Evolutionary conservation across 2,329 filamentous ascomycete species (phyloP).

Genomic region (Xylaria sp.): DNA sequence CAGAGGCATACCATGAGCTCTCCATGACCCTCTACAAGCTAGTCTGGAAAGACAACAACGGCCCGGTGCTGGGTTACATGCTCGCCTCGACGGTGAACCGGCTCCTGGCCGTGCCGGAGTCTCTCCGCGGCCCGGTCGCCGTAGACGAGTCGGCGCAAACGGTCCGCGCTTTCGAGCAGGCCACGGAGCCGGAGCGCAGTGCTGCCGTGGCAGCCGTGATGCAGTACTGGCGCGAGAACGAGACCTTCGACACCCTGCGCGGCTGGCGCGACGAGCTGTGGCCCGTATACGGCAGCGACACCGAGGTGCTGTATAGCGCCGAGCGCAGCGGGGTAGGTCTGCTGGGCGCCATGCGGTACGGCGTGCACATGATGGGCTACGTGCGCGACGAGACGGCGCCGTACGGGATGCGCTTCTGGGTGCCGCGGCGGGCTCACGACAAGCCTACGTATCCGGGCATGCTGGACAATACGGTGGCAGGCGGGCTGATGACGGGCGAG

Average conservation of each 20-base stretch:
- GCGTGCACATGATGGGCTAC: conserved; percentile 84
- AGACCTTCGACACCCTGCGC: conserved; percentile 76
- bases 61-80: conserved; percentile 65
- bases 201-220: conserved; percentile 65
- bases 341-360: conserved; percentile 81
- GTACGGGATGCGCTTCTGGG: conserved; percentile 80
- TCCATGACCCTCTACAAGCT: conserved; percentile 74
- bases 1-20: conserved; percentile 63
- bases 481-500: conserved; percentile 83
- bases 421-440: conserved; percentile 76
- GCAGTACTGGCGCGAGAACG: conserved; percentile 73
- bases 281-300: conserved; percentile 76
- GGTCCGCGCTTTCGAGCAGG: conserved; percentile 68
- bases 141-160: conserved; percentile 69
- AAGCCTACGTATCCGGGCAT: conserved; percentile 94
- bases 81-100: conserved; percentile 60
- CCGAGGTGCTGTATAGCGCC: conserved; percentile 74
- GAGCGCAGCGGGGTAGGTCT: conserved; percentile 80
- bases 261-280: conserved; percentile 87
- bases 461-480: conserved; percentile 93
- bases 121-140: conserved; percentile 66
- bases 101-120: conserved; percentile 59
- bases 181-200: conserved; percentile 71
- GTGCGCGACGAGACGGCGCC: conserved; percentile 58
- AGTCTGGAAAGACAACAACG: conserved; percentile 63